These are phyloP conservation scores for Yamadazyma sp. DNA, from an alignment of 805 yeast species.

Conservation along the genomic window DNA sequence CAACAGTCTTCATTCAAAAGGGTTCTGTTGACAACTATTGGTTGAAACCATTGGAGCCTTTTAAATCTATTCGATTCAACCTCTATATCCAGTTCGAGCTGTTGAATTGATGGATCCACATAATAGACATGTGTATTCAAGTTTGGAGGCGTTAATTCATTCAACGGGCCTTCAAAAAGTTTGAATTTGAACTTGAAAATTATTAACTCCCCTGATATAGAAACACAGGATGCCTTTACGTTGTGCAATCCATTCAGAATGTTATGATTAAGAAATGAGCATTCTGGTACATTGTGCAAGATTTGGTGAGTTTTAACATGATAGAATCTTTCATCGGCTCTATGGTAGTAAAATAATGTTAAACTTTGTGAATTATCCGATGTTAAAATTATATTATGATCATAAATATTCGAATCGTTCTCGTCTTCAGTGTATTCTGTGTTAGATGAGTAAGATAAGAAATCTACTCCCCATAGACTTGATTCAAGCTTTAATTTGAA, in stretches of 20 bases:
- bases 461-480: conserved; percentile 65
- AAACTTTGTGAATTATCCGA: conserved; percentile 55
- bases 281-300: conserved; percentile 55
- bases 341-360: conserved; percentile 36
- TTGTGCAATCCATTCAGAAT: conserved; percentile 19
- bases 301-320: conserved; percentile 40
- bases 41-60: conserved; percentile 21
- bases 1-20: conserved; percentile 50
- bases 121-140: conserved; percentile 16
- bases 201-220: conserved; percentile 47
- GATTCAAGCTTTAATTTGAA: conserved; percentile 31
- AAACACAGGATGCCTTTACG: conserved; percentile 32
- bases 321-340: conserved; percentile 22
- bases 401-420: conserved; percentile 12
- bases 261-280: conserved; percentile 32
- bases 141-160: conserved; percentile 10
- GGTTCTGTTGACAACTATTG: conserved; percentile 29
- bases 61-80: conserved; percentile 14
- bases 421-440: no score
- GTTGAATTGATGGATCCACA: conserved; percentile 27
- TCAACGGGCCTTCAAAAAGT: conserved; percentile 24
- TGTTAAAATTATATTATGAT: conserved; percentile 38
- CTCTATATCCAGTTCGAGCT: conserved; percentile 15
- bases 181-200: conserved; percentile 33
- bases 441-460: conserved; percentile 25